These are phyloP conservation scores for Nakazawaea wickerhamii DNA, from an alignment of 805 yeast genomes.

Conservation along the genomic window DNA sequence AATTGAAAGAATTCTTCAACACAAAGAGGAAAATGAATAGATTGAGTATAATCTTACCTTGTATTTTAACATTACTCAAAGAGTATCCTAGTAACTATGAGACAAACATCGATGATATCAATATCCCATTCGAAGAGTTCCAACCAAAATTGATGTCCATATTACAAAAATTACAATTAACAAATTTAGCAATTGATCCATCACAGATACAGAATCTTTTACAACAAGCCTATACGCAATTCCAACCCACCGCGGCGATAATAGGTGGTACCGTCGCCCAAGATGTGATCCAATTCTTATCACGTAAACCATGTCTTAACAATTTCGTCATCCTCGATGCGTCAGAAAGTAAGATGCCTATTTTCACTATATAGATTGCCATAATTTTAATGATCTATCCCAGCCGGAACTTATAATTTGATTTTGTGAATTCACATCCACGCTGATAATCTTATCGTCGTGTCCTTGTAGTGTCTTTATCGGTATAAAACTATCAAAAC, in stretches of 20 bases:
- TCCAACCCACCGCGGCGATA: constrained; percentile 80
- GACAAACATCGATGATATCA: constrained; percentile 20
- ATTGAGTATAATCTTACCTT: constrained; percentile 54
- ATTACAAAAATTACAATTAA: constrained; percentile 37
- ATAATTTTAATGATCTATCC: constrained; percentile 74
- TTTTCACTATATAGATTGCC: constrained; percentile 52
- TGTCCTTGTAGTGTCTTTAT: constrained; percentile 49
- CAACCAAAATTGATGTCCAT: constrained; percentile 19
- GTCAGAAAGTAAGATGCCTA: constrained; percentile 65
- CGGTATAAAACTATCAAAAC: constrained; percentile 65
- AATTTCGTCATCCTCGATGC: constrained; percentile 80
- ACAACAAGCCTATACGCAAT: constrained; percentile 54
- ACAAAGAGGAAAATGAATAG: constrained; percentile 36
- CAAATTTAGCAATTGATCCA: constrained; percentile 38
- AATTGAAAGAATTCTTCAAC: constrained; percentile 21
- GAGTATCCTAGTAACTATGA: constrained; percentile 20
- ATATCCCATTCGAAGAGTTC: constrained; percentile 25
- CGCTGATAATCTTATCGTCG: constrained; percentile 66
- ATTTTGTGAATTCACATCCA: constrained; percentile 47
- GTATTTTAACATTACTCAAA: constrained; percentile 55
- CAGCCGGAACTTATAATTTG: constrained; percentile 65
- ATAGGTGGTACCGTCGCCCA: constrained; percentile 89
- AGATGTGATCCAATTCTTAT: constrained; percentile 75
- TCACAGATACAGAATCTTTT: constrained; percentile 33
- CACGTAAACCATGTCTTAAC: constrained; percentile 70